Percentiles rank a stretch among this genome's conserved stretches.
phyloP scores from a whole-genome alignment of 176 grass and related monocot genomes.

The Avena atlantica region DNA sequence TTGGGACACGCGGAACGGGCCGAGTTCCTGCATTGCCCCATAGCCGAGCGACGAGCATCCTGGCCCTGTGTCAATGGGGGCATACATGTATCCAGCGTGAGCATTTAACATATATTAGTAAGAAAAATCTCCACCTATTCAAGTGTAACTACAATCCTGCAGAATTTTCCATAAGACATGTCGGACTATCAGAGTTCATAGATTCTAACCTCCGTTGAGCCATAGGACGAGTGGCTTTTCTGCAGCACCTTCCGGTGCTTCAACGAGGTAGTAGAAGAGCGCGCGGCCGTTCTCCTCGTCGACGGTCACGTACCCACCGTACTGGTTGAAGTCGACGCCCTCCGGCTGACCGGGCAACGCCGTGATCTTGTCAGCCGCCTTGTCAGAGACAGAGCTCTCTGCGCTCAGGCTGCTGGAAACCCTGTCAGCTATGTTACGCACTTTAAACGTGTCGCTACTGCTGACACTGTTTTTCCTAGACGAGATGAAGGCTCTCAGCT shows the following conservation, averaged over 20 bases:
- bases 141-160: not conserved
- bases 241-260: slow-evolving; percentile 11
- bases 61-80: no score
- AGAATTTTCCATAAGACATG: no score
- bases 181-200: not conserved
- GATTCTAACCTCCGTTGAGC: slow-evolving; percentile 63
- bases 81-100: no score
- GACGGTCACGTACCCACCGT: slow-evolving; percentile 56
- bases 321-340: slow-evolving; percentile 53
- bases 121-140: no score
- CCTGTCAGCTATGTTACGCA: not conserved
- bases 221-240: slow-evolving; percentile 63
- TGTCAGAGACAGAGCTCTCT: not conserved
- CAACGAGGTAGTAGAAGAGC: slow-evolving; percentile 68
- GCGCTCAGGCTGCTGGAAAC: not conserved
- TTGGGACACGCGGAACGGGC: slow-evolving; percentile 51
- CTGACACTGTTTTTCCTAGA: slow-evolving; percentile 27
- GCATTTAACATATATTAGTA: no score
- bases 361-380: slow-evolving; percentile 52
- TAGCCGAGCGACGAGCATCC: no score
- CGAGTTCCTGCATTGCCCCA: slow-evolving; percentile 28
- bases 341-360: slow-evolving; percentile 55
- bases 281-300: slow-evolving; percentile 38
- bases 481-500: slow-evolving; percentile 22
- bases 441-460: not conserved